These are phyloP conservation scores for Corymbia citriodora DNA, from an alignment of 441 rosid species.

Conservation along the genomic window DNA sequence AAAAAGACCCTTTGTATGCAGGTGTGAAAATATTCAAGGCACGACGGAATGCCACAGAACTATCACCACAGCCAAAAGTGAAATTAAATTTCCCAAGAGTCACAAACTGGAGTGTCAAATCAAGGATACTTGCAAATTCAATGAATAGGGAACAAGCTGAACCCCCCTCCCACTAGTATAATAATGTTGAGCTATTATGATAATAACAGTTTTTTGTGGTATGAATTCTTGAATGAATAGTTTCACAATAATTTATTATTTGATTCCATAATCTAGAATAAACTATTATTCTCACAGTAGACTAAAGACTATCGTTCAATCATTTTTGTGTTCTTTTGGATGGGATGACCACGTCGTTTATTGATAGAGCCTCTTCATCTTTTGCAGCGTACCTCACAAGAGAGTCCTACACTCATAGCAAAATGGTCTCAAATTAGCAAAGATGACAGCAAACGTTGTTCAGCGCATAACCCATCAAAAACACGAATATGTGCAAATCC, in stretches of 20 bases:
- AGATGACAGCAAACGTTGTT: background rate
- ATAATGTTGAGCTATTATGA: background rate
- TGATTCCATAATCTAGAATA: no score
- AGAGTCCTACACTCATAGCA: background rate
- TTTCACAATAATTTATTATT: no score
- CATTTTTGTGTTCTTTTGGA: background rate
- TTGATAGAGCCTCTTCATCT: constrained; percentile 47
- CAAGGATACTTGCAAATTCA: background rate
- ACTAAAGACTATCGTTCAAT: no score
- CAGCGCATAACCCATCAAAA: background rate
- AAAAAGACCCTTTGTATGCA: background rate
- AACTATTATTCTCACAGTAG: no score
- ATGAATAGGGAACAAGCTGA: background rate
- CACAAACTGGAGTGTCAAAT: background rate
- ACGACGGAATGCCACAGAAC: background rate
- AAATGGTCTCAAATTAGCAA: background rate
- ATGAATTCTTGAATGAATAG: rapidly evolving
- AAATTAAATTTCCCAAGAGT: background rate
- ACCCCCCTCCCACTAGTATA: no score
- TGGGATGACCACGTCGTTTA: constrained; percentile 54
- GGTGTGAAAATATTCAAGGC: background rate
- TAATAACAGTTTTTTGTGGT: rapidly evolving
- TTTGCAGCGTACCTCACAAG: constrained; percentile 46
- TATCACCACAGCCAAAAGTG: background rate
- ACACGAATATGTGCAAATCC: background rate